Conservation (phyloP, 1,284 basidiomycete species). For the Tilletiopsis washingtonensis region DNA sequence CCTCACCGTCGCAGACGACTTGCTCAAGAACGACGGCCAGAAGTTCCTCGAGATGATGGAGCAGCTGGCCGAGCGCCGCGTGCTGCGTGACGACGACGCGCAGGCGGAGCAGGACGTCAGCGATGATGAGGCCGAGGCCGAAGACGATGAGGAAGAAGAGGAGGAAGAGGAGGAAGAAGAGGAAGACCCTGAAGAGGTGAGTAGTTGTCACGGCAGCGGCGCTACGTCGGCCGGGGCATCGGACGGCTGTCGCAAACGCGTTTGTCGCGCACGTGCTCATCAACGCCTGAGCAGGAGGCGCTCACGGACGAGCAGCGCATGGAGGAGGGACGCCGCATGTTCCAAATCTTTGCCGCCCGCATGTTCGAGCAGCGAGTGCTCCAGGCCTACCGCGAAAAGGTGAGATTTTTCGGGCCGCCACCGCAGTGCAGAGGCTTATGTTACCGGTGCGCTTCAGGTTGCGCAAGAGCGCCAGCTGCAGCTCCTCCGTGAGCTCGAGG, state of each 20-base stretch:
- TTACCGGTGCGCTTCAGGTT: conserved; percentile 50
- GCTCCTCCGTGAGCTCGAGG: conserved; percentile 77
- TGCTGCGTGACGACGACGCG: conserved; percentile 73
- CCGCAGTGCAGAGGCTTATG: too few relatives aligned
- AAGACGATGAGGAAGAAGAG: conserved; percentile 51
- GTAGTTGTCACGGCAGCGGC: conserved; percentile 4
- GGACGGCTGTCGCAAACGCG: background rate
- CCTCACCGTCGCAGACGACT: conserved; percentile 95
- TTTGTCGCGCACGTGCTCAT: too few relatives aligned
- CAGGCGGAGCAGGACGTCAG: conserved; percentile 48
- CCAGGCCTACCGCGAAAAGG: conserved; percentile 77
- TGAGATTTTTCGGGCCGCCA: too few relatives aligned
- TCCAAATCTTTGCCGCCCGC: conserved; percentile 97
- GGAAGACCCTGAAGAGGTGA: conserved; percentile 47
- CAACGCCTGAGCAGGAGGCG: conserved; percentile 14
- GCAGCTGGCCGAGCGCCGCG: conserved; percentile 85
- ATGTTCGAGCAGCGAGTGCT: conserved; percentile 98
- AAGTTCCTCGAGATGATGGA: conserved; percentile 99
- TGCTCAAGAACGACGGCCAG: conserved; percentile 94
- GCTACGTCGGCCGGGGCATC: conserved; percentile 18
- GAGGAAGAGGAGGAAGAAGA: conserved; percentile 48
- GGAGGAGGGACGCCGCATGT: conserved; percentile 98
- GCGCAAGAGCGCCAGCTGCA: conserved; percentile 82
- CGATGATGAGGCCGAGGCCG: conserved; percentile 24
- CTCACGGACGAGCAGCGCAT: conserved; percentile 69